Evolutionary conservation across 371 early-diverging fungal genomes (phyloP).

Genomic region (Rhizopus delemar): DNA sequence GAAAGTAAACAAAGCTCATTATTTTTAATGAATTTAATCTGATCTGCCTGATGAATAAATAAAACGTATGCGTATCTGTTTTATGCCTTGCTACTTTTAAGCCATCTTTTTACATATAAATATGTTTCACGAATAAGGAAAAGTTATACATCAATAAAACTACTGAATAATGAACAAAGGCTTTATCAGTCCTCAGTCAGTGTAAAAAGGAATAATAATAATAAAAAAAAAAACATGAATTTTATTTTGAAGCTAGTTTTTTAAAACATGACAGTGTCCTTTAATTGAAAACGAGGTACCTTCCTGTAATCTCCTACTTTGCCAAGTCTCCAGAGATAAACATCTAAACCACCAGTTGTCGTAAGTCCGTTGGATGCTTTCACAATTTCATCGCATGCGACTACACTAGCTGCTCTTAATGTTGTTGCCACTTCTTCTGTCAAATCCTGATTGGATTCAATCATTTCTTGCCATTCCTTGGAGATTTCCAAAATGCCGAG

Average conservation of each 20-base stretch:
- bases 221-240: constrained; percentile 10
- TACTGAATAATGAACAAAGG: background rate
- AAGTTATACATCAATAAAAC: too few species aligned
- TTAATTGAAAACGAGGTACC: constrained; percentile 61
- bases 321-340: constrained; percentile 70
- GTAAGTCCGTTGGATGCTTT: constrained; percentile 35
- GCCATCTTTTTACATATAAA: too few species aligned
- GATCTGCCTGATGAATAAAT: too few species aligned
- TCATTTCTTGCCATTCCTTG: constrained; percentile 49
- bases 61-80: too few species aligned
- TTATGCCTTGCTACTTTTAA: too few species aligned
- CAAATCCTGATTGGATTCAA: constrained; percentile 53
- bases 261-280: constrained; percentile 71
- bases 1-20: too few species aligned
- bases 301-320: constrained; percentile 67
- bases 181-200: background rate
- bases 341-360: constrained; percentile 62
- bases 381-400: constrained; percentile 66
- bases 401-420: constrained; percentile 71
- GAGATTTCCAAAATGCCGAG: constrained; percentile 59
- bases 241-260: background rate
- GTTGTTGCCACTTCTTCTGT: constrained; percentile 52
- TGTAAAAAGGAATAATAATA: background rate
- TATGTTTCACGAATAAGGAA: too few species aligned
- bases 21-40: too few species aligned